Evolutionary conservation across 768 basidiomycete species (phyloP).

Genomic region (Rhizopogon vinicolor): DNA sequence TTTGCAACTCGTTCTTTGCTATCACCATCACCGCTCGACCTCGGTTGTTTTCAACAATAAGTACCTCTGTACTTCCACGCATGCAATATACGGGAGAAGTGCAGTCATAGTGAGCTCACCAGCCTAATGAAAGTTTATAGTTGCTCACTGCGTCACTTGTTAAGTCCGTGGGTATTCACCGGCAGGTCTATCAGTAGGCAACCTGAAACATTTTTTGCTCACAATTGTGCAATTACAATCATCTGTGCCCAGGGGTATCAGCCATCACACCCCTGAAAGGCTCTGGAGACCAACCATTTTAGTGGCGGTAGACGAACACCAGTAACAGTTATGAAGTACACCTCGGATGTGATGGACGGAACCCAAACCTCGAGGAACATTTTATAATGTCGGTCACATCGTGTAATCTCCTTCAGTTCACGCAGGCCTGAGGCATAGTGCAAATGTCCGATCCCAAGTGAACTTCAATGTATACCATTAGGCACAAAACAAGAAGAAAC

Average conservation of each 20-base stretch:
- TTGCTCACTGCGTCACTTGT: not conserved
- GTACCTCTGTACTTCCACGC: too few relatives aligned
- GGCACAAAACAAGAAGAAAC: conserved; percentile 59
- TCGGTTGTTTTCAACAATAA: too few relatives aligned
- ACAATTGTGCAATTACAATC: conserved; percentile 18
- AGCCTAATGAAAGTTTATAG: not conserved
- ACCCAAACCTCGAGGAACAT: conserved; percentile 54
- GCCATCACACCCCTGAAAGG: conserved; percentile 49
- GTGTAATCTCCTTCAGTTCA: not conserved
- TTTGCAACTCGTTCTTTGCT: too few relatives aligned
- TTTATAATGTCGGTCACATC: conserved; percentile 45
- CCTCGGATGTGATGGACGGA: conserved; percentile 68
- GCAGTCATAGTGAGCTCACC: not conserved
- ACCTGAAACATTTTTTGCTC: not conserved
- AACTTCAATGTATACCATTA: conserved; percentile 55
- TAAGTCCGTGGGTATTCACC: not conserved
- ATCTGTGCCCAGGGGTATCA: conserved; percentile 34
- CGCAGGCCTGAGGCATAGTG: conserved; percentile 28
- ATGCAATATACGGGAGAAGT: not conserved
- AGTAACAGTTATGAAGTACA: conserved; percentile 49
- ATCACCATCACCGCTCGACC: too few relatives aligned
- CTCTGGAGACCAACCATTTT: conserved; percentile 66
- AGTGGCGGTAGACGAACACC: conserved; percentile 48
- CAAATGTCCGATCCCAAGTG: conserved; percentile 32
- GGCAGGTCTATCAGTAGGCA: not conserved